Evolutionary conservation across 164 flowering plant genomes (phyloP).

Genomic region (Vitis vinifera): DNA sequence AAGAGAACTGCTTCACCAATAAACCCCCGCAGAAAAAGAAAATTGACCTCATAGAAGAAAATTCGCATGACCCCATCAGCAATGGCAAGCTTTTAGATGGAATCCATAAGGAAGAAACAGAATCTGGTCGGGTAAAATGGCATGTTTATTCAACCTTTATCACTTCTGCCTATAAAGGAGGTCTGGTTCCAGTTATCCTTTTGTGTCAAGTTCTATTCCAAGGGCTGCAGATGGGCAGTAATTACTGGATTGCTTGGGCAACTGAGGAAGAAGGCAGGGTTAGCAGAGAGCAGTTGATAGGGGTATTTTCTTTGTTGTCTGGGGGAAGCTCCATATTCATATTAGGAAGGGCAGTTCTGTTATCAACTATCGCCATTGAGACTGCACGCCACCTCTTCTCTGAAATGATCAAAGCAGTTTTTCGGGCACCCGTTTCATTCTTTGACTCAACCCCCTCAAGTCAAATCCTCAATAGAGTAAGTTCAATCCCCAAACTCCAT

Average conservation of each 20-base stretch:
- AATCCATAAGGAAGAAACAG: slow-evolving; percentile 52
- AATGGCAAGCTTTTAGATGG: slow-evolving; percentile 14
- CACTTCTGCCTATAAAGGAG: slow-evolving; percentile 70
- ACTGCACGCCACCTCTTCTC: slow-evolving; percentile 69
- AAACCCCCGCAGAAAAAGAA: slow-evolving; percentile 19
- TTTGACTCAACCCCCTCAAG: slow-evolving; percentile 84
- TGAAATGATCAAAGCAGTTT: slow-evolving; percentile 60
- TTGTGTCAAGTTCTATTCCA: slow-evolving; percentile 77
- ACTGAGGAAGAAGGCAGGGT: slow-evolving; percentile 48
- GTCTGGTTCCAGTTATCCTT: slow-evolving; percentile 77
- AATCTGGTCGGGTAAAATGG: slow-evolving; percentile 72
- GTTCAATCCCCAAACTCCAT: slow-evolving; percentile 11
- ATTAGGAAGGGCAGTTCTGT: slow-evolving; percentile 71
- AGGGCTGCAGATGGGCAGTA: slow-evolving; percentile 78
- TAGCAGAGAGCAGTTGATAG: slow-evolving; percentile 42
- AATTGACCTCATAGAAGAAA: slow-evolving; percentile 46
- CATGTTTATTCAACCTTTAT: slow-evolving; percentile 66
- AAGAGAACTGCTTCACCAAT: slow-evolving; percentile 8
- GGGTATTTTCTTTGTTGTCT: slow-evolving; percentile 57
- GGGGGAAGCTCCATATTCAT: slow-evolving; percentile 78
- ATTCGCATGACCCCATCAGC: slow-evolving; percentile 11
- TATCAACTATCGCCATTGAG: slow-evolving; percentile 66
- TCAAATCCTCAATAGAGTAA: slow-evolving; percentile 70
- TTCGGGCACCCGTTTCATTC: slow-evolving; percentile 79
- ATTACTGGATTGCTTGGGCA: slow-evolving; percentile 95